Evolutionary conservation across 2,329 filamentous ascomycete genomes (phyloP).

Genomic region (Metarhizium humberi): DNA sequence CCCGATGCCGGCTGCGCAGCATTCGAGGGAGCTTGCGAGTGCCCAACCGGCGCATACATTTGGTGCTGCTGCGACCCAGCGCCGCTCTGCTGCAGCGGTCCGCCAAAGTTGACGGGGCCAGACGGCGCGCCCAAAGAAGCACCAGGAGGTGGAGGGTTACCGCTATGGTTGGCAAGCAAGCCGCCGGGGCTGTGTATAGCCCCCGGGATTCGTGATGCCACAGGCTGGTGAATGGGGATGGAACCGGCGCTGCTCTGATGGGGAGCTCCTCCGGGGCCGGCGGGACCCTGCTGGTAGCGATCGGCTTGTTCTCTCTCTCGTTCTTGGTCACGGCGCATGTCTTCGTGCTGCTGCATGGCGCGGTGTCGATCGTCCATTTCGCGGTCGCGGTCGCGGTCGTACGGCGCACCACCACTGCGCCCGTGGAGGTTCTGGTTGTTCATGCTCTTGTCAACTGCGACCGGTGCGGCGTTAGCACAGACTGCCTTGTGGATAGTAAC

Average conservation of each 20-base stretch:
- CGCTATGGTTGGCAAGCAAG: constrained; percentile 65
- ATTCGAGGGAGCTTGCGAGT: constrained; percentile 40
- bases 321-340: constrained; percentile 37
- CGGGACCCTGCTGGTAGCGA: constrained; percentile 48
- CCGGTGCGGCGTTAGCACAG: constrained; percentile 3
- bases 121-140: constrained; percentile 44
- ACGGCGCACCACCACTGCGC: constrained; percentile 28
- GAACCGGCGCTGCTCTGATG: constrained; percentile 84
- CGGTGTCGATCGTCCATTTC: constrained; percentile 40
- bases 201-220: constrained; percentile 69
- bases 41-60: constrained; percentile 46
- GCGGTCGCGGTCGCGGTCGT: constrained; percentile 36
- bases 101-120: constrained; percentile 43
- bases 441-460: constrained; percentile 24
- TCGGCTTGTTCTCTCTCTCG: constrained; percentile 46
- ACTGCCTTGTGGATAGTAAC: not conserved
- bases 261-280: constrained; percentile 10
- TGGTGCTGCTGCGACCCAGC: constrained; percentile 42
- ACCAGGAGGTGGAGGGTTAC: constrained; percentile 35
- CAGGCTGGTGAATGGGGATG: constrained; percentile 88
- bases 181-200: constrained; percentile 91
- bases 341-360: constrained; percentile 36
- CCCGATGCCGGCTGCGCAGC: constrained; percentile 48
- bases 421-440: constrained; percentile 37
- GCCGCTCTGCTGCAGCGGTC: constrained; percentile 41